Evolutionary conservation across 129 eudicot genomes (phyloP).

Genomic region (Escallonia herrerae): DNA sequence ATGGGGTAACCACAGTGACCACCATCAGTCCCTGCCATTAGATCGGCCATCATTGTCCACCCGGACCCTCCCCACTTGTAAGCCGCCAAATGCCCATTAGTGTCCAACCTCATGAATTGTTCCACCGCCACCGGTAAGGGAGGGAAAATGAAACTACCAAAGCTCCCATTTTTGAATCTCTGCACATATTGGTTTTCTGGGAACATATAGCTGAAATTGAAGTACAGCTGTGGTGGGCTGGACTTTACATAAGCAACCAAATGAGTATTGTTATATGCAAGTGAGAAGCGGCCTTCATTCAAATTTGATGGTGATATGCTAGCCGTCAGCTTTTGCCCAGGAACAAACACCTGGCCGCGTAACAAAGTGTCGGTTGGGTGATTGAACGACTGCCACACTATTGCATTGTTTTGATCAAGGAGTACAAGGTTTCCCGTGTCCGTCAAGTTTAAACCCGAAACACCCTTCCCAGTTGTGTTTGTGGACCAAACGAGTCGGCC

Average conservation of each 20-base stretch:
- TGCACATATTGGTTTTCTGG: no score
- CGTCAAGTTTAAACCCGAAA: slow-evolving; percentile 14
- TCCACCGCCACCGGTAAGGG: background rate
- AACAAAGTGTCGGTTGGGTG: slow-evolving; percentile 25
- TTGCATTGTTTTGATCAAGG: background rate
- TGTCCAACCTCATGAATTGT: background rate
- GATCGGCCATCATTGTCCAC: no score
- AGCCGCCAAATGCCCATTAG: slow-evolving; percentile 6
- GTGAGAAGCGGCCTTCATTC: slow-evolving; percentile 3
- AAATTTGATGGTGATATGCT: slow-evolving; percentile 17
- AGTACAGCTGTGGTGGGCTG: no score
- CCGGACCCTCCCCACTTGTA: no score
- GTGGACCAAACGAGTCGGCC: slow-evolving; percentile 18
- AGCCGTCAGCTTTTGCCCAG: slow-evolving; percentile 20
- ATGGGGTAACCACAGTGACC: slow-evolving; percentile 2
- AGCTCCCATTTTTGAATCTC: no score
- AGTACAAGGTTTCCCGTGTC: slow-evolving; percentile 19
- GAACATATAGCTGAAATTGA: no score
- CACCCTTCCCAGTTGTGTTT: slow-evolving; percentile 9
- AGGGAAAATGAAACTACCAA: background rate
- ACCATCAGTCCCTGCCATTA: background rate
- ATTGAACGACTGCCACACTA: slow-evolving; percentile 19
- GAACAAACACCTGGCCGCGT: slow-evolving; percentile 21
- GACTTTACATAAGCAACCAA: no score
- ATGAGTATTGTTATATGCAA: no score